These are phyloP conservation scores for Tuctoria greenei DNA, from an alignment of 176 grass and related monocot genomes.

Conservation along the genomic window DNA sequence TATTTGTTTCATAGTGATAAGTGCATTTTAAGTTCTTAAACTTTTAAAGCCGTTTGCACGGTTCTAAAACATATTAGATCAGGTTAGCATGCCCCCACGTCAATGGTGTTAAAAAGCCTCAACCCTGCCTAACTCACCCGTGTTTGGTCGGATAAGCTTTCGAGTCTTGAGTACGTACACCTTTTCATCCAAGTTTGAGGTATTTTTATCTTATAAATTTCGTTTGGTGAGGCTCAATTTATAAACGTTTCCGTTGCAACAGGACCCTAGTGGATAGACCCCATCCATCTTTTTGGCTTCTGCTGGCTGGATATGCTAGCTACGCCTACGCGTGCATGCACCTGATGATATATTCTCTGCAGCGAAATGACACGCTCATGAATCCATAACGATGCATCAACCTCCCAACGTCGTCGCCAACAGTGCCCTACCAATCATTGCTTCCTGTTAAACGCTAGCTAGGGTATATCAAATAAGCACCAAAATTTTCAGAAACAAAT, in stretches of 20 bases:
- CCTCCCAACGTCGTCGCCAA: neutral
- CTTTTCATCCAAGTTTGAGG: neutral
- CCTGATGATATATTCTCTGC: neutral
- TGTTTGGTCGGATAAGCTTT: neutral
- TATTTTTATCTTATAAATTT: too few species aligned
- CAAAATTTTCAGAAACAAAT: neutral
- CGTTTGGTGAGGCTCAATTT: too few species aligned
- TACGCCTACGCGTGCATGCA: neutral
- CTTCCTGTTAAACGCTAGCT: neutral
- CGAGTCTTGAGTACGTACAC: neutral
- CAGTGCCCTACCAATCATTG: neutral
- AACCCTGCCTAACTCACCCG: neutral
- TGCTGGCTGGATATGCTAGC: neutral
- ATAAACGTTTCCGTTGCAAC: neutral
- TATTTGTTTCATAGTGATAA: neutral
- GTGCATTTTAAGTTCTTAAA: neutral
- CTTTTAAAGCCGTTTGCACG: too few species aligned
- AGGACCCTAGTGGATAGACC: neutral
- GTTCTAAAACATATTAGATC: neutral
- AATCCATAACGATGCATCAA: neutral
- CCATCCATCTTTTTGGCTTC: neutral
- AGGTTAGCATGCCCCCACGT: neutral
- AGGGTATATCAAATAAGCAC: neutral
- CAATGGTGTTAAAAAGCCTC: neutral
- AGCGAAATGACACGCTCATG: neutral